Evolutionary conservation across 2,329 filamentous ascomycete species (phyloP), one percentile per base, ranked within the genome.

Genomic region (Paracoccidioides brasiliensis): DNA sequence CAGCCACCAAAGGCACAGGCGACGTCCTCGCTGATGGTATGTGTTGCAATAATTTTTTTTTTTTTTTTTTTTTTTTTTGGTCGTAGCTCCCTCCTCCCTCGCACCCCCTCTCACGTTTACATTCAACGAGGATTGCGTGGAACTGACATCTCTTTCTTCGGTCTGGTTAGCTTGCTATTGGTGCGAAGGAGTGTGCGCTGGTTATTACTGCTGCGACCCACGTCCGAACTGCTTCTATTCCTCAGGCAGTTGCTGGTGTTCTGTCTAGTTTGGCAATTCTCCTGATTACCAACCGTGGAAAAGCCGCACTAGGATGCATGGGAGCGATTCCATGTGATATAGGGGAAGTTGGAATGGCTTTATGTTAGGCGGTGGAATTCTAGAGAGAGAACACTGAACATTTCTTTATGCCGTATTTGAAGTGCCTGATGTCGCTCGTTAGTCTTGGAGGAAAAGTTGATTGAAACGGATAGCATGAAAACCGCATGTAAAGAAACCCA

Each of bases 221-320:
- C 33, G 33, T 9, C 46, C 46, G 33, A 50, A 50, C 46, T 50
- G 46, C 46, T 50, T 50, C 46, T 50, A 50, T 28, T 32, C 46
- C 10, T 37, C 32, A 37, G 46, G 46, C 4, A n/a, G 46, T 38
- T 50, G 46, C n/a, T 50, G 46, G 46, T 50, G 46, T 50, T 50
- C 46, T 8, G 32, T 15, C n/a, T 50, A 50, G 33, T 38, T 35
- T 6, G 46, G 33, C 32, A 38, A 15, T 32, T n/a, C 30, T 15
- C 10, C 6, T 7, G 14, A 33, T n/a, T 32, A n/a, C 8, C 35
- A 28, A 5, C n/a, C 3, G n/a, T 5, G 33, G 32, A n/a, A 33
- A 5, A 46, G 15, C 10, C 9, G n/a, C 15, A 38, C 6, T 38
- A 12, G 7, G 5, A 3, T 37, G 8, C n/a, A 12, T 38, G 44